Conservation (phyloP, 306 rosid genomes). For the Malus sieversii region DNA sequence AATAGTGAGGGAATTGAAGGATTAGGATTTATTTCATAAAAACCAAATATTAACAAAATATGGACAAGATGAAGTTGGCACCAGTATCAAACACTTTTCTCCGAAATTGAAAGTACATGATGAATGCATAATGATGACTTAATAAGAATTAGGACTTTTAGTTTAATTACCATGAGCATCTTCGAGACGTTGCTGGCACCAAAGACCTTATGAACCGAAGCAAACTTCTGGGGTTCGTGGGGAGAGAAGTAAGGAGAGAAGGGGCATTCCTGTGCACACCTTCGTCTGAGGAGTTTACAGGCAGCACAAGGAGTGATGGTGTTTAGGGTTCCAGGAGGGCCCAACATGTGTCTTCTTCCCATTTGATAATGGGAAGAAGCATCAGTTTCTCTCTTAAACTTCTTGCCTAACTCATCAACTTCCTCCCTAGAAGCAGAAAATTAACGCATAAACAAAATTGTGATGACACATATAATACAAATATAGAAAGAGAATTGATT, state of each 20-base stretch:
- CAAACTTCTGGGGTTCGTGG: slow-evolving; percentile 91
- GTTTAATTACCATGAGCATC: slow-evolving; percentile 66
- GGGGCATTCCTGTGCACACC: slow-evolving; percentile 95
- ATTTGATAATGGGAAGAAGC: slow-evolving; percentile 36
- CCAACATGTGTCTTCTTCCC: slow-evolving; percentile 81
- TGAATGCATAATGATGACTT: not conserved
- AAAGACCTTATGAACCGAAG: slow-evolving; percentile 93
- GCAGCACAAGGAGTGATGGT: slow-evolving; percentile 97
- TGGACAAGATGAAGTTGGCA: not conserved
- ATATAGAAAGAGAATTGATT: not conserved
- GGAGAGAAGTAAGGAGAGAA: slow-evolving; percentile 98
- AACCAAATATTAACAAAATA: not conserved
- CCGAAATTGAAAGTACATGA: not conserved
- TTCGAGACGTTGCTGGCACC: slow-evolving; percentile 99
- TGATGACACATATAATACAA: not conserved
- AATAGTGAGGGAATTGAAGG: not conserved
- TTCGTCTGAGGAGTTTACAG: slow-evolving; percentile 80
- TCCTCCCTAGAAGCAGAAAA: slow-evolving; percentile 34
- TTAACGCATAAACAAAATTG: not conserved
- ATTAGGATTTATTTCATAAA: not conserved
- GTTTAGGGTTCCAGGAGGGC: slow-evolving; percentile 82
- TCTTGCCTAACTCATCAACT: slow-evolving; percentile 83
- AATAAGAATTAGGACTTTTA: not conserved
- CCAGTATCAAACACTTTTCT: not conserved
- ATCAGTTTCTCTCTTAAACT: slow-evolving; percentile 70